Base-by-base conservation (phyloP, 306 rosid species). In the Prinsepia uniflora region DNA sequence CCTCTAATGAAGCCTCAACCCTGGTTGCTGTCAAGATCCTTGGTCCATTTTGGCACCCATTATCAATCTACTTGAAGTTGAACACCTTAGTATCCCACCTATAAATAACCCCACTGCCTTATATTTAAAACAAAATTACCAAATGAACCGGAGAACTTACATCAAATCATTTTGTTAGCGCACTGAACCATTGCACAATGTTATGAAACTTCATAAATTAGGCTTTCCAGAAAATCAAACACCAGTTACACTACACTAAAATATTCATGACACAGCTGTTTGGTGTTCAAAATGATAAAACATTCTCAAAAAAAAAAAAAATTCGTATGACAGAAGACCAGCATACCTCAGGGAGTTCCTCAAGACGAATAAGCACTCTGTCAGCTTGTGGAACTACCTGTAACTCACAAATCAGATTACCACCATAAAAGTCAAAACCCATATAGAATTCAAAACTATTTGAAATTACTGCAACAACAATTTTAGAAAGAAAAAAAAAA, bases 321-420 rank as follows among this genome's bases (percentile, higher is more conserved):
- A 70, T 3, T 40, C 3, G 17, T 15, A 1, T 13, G 63, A 59
- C 6, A 1, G 0, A 66, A 63, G 49, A 14, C 36, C 30, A 55
- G 0, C 74, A 56, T 78, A 94, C 98, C 75, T 87, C 84, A 11
- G 90, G 67, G 49, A 84, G 85, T 70, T 83, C 78, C 80, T 90
- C 94, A 19, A 94, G 82, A 77, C 96, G 97, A 80, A 94, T 72
- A 69, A 94, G 96, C 70, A 94, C 98, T 79, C 96, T 87, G 77
- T 94, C 97, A 75, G 90, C 96, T 83, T 90, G 97, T 0, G 98
- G 98, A 60, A 86, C 86, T 67, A 94, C 97, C 98, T 94, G 85
- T 76, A 65, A 61, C 34, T 19, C 74, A 75, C 36, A 68, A 78
- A 62, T 44, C 36, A 68, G 76, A 62, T 44, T 39, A 74, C 49